Evolutionary conservation across 2,329 filamentous ascomycete genomes (phyloP).

Genomic region (Aciculosporium take): DNA sequence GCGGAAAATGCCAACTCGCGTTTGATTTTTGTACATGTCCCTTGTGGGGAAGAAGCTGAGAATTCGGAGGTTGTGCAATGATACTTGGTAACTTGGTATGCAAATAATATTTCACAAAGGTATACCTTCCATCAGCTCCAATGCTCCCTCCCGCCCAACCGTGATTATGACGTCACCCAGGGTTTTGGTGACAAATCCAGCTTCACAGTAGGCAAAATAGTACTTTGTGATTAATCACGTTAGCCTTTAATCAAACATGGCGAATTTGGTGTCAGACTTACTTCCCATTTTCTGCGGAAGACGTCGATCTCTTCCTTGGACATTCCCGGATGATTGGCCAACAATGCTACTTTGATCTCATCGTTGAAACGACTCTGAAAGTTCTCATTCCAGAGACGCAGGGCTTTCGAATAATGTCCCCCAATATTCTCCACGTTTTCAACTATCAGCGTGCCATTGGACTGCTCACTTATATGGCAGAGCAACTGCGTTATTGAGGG

Average conservation of each 20-base stretch:
- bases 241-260: constrained; percentile 4
- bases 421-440: constrained; percentile 59
- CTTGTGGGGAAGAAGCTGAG: not conserved
- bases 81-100: not conserved
- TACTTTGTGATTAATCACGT: constrained; percentile 30
- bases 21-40: not conserved
- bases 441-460: constrained; percentile 47
- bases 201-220: constrained; percentile 64
- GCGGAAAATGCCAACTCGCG: not conserved
- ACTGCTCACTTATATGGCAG: constrained; percentile 45
- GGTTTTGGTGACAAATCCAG: constrained; percentile 57
- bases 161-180: constrained; percentile 61
- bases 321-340: constrained; percentile 43
- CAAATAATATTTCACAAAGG: constrained; percentile 31
- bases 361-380: constrained; percentile 49
- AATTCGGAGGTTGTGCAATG: not conserved
- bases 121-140: constrained; percentile 57
- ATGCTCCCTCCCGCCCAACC: constrained; percentile 47
- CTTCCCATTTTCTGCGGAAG: constrained; percentile 59
- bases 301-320: constrained; percentile 48
- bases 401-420: constrained; percentile 55
- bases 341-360: constrained; percentile 45
- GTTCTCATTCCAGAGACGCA: constrained; percentile 52
- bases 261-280: constrained; percentile 16
- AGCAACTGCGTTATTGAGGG: constrained; percentile 43